Conservation (phyloP, 306 rosid genomes). For the Cicer bijugum region DNA sequence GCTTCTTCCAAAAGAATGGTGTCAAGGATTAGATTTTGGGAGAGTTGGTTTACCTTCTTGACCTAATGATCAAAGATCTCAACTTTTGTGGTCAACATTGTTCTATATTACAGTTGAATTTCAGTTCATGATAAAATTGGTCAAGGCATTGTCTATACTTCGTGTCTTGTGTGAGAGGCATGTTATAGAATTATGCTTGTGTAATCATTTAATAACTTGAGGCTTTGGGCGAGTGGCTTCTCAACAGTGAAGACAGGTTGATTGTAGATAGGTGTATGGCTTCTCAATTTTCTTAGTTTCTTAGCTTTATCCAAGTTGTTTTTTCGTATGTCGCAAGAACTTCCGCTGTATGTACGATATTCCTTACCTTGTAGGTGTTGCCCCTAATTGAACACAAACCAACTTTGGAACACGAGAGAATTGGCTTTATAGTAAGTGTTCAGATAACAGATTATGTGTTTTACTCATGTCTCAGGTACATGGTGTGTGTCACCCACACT, state of each 20-base stretch:
- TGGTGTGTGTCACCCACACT: neutral
- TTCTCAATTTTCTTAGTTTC: constrained; percentile 15
- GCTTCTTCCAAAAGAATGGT: neutral
- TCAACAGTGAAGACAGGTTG: neutral
- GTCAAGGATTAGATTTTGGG: constrained; percentile 1
- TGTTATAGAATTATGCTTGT: constrained; percentile 5
- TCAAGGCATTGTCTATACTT: neutral
- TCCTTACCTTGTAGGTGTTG: constrained; percentile 13
- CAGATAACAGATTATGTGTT: no score
- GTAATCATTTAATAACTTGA: neutral
- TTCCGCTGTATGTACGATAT: neutral
- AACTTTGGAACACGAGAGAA: neutral
- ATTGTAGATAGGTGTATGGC: neutral
- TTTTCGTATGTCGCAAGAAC: neutral
- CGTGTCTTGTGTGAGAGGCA: neutral
- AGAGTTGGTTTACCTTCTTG: neutral
- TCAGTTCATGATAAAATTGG: no score
- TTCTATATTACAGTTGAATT: constrained; percentile 1
- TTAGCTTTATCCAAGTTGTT: neutral
- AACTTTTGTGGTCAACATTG: neutral
- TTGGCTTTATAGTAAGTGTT: neutral
- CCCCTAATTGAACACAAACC: constrained; percentile 9
- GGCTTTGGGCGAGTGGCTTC: neutral
- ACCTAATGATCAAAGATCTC: neutral
- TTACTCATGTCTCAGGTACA: no score